Base-by-base conservation (phyloP, 306 rosid genomes). In the Rosa chinensis region DNA sequence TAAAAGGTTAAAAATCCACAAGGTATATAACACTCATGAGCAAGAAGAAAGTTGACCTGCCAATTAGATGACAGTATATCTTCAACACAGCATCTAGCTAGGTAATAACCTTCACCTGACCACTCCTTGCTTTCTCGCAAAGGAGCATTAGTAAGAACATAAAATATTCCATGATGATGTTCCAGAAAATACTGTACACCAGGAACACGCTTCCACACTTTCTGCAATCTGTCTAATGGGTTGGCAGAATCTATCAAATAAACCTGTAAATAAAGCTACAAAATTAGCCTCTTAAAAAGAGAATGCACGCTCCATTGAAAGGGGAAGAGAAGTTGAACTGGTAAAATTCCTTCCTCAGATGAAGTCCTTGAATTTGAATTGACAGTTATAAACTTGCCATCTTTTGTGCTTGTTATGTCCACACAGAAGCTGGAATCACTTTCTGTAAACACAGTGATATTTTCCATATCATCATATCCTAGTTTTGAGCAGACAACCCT, bases 341-440 rank as follows among this genome's bases (percentile, higher is more conserved):
- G 72, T 58, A 78, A 87, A 88, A 82, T 87, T 86, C 98, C 89
- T 94, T 94, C 98, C 99, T 95, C 97, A 43, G 97, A 95, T 84
- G 99, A 95, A 87, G 97, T 92, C 91, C 99, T 92, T 85, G 99
- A 95, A 86, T 95, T 95, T 84, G 97, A 91, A 90, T 95, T 92
- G 84, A 93, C 94, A 79, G 99, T 95, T n/a, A 95, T 83, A 83
- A 95, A 93, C 92, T 95, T 91, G 83, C 99, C 97, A 77, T 95
- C 99, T 84, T 95, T 95, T 55, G 99, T 93, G 88, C 91, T 91
- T 66, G 99, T 89, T 75, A 95, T 88, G 85, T 95, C 99, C 78
- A 95, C 93, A 79, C 99, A 95, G 84, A 90, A 92, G 80, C 87
- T 82, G 83, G 99, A 81, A 82, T 95, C 89, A 10, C 83, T 87